These are phyloP conservation scores for Wickerhamiella spandovensis DNA, from an alignment of 805 yeast species.

Conservation along the genomic window DNA sequence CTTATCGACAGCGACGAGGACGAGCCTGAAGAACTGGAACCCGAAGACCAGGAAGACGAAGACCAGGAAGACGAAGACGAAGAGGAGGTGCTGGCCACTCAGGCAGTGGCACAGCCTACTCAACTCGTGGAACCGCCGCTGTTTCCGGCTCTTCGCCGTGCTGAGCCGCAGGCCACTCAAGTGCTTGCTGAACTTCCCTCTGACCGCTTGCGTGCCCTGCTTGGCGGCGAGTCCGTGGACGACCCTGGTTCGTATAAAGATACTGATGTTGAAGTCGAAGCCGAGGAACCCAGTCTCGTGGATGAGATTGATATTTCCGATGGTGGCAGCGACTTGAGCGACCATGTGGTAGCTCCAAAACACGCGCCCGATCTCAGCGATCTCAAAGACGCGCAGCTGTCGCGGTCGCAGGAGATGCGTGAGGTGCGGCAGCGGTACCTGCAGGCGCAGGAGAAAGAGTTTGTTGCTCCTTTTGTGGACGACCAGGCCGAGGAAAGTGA, in stretches of 20 bases:
- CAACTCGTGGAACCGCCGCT: neutral
- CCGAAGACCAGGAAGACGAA: too few relatives aligned
- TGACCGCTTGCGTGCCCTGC: neutral
- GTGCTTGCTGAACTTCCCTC: neutral
- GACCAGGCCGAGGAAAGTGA: conserved; percentile 19
- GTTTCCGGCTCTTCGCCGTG: neutral
- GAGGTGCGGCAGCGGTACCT: conserved; percentile 10
- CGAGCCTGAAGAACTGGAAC: neutral
- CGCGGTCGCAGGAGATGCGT: conserved; percentile 9
- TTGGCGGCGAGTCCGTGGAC: neutral
- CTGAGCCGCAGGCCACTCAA: neutral
- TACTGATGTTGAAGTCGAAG: too few relatives aligned
- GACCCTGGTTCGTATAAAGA: neutral
- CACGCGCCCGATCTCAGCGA: conserved; percentile 6
- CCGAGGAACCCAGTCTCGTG: neutral
- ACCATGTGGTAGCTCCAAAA: neutral
- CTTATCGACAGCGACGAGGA: neutral
- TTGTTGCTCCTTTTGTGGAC: conserved; percentile 8
- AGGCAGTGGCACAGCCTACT: neutral
- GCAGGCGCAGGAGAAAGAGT: conserved; percentile 3
- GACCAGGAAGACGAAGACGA: neutral
- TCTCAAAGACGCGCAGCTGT: neutral
- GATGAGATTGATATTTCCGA: conserved; percentile 4
- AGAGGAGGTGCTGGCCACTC: neutral
- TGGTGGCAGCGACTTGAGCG: conserved; percentile 8